phyloP scores from a whole-genome alignment of 1,284 basidiomycete species.

The Grifola frondosa region DNA sequence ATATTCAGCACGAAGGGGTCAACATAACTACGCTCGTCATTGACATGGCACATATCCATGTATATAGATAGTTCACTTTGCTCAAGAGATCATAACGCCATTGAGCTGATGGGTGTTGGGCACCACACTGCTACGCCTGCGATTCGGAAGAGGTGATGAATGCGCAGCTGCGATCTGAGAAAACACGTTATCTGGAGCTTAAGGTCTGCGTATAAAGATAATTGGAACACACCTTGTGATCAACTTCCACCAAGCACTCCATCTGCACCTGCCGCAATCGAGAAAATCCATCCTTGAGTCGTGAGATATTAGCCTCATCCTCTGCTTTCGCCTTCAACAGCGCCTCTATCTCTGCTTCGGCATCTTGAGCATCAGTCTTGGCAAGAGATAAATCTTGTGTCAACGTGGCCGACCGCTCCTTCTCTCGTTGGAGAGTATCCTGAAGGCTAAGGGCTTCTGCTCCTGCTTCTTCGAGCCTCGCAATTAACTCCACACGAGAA shows the following conservation, averaged over 20 bases:
- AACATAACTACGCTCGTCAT: too few relatives aligned
- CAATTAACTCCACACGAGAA: too few relatives aligned
- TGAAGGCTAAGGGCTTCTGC: too few relatives aligned
- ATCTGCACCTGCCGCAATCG: conserved; percentile 34
- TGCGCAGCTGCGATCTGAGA: conserved; percentile 22
- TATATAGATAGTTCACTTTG: too few relatives aligned
- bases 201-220: not conserved
- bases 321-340: conserved; percentile 32
- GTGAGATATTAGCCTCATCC: conserved; percentile 38
- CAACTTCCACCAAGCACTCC: conserved; percentile 34
- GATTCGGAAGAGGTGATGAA: conserved; percentile 19
- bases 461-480: too few relatives aligned
- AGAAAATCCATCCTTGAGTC: conserved; percentile 33
- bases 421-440: conserved; percentile 1
- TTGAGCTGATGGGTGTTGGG: too few relatives aligned
- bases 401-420: conserved; percentile 8
- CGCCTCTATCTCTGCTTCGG: conserved; percentile 34
- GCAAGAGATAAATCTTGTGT: conserved; percentile 22
- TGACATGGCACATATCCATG: too few relatives aligned
- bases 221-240: conserved; percentile 31
- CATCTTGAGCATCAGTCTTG: conserved; percentile 23
- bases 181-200: not conserved
- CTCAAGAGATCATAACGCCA: too few relatives aligned
- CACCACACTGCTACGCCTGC: conserved; percentile 37
- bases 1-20: too few relatives aligned